Evolutionary conservation across 345 rosid species (phyloP).

Genomic region (Triadica sebifera): DNA sequence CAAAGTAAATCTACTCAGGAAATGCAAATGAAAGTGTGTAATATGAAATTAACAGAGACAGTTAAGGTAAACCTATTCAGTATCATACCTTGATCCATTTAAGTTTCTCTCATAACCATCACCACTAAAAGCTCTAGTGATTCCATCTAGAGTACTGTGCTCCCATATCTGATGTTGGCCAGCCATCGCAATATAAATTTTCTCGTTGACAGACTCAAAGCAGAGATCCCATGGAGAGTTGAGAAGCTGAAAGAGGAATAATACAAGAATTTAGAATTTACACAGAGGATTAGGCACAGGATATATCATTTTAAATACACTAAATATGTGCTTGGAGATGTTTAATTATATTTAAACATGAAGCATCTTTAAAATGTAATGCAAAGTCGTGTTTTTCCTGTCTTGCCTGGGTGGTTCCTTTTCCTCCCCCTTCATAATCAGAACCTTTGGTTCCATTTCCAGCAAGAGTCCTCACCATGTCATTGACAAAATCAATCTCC

Average conservation of each 20-base stretch:
- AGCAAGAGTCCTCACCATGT: conserved; percentile 73
- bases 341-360: background rate
- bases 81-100: conserved; percentile 72
- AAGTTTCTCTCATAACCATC: conserved; percentile 90
- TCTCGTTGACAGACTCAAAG: conserved; percentile 62
- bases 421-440: conserved; percentile 77
- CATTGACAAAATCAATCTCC: conserved; percentile 86
- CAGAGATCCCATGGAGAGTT: conserved; percentile 98
- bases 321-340: background rate
- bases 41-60: background rate
- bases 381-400: background rate
- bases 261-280: background rate
- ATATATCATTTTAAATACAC: background rate
- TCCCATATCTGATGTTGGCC: conserved; percentile 98
- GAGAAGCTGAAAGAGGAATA: conserved; percentile 53
- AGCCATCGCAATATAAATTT: conserved; percentile 90
- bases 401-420: conserved; percentile 72
- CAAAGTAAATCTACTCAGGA: background rate
- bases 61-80: background rate
- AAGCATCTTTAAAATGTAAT: conserved; percentile 17
- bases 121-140: conserved; percentile 80
- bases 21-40: background rate
- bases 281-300: conserved; percentile 18
- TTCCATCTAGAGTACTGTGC: conserved; percentile 58
- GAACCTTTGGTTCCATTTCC: conserved; percentile 97